Percentiles rank a stretch among this genome's conserved stretches.
phyloP scores from a whole-genome alignment of 352 stramenopile species.

The Halophytophthora polymorphica region DNA sequence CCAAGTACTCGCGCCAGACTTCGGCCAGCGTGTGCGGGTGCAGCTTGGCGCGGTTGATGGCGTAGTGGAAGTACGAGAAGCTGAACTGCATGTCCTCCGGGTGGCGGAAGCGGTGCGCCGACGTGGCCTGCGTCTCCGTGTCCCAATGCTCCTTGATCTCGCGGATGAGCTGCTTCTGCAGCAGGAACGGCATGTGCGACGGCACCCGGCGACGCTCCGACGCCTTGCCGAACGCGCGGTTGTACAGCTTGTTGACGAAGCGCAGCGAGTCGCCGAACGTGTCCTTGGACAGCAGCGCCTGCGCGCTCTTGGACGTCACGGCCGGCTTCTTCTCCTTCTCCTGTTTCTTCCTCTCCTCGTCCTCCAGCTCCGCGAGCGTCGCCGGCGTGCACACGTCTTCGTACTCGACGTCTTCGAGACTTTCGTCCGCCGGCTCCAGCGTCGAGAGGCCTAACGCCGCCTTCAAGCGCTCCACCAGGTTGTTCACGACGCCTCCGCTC shows the following conservation, averaged over 20 bases:
- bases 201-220: constrained; percentile 75
- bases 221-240: constrained; percentile 83
- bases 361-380: constrained; percentile 4
- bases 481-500: constrained; percentile 12
- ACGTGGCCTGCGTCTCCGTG: constrained; percentile 72
- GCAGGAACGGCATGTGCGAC: constrained; percentile 94
- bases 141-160: constrained; percentile 88
- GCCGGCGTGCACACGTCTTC: constrained; percentile 51
- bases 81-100: constrained; percentile 94
- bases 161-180: constrained; percentile 84
- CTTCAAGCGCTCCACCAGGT: constrained; percentile 25
- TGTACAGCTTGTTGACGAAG: constrained; percentile 92
- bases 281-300: constrained; percentile 78
- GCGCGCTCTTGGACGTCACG: constrained; percentile 22
- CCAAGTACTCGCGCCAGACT: constrained; percentile 87
- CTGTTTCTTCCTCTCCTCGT: neutral
- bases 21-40: constrained; percentile 65
- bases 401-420: constrained; percentile 64
- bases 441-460: constrained; percentile 31
- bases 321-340: constrained; percentile 12
- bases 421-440: constrained; percentile 42
- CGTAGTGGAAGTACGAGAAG: constrained; percentile 95
- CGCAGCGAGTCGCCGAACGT: constrained; percentile 92
- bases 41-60: constrained; percentile 88
- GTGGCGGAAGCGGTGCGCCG: constrained; percentile 87